Conservation (phyloP, 2,329 filamentous ascomycete genomes). For the Epichloe festucae region DNA sequence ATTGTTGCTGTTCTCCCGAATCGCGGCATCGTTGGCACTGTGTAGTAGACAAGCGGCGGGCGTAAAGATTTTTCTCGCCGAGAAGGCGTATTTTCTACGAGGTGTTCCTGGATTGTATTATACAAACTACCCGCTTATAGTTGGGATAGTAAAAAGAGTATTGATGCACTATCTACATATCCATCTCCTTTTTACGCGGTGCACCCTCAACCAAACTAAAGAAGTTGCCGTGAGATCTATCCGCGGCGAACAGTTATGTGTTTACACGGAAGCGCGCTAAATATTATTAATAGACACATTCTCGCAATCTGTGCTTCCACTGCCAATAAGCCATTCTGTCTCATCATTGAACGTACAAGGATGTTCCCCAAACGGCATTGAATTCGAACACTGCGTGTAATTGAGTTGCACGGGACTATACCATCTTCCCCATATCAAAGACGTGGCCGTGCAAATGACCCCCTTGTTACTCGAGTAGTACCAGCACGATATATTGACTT, state of each 20-base stretch:
- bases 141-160: not conserved
- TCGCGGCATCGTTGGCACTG: not conserved
- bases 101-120: slow-evolving; percentile 1
- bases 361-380: not conserved
- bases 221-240: not conserved
- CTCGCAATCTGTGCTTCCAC: not conserved
- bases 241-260: not conserved
- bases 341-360: not conserved
- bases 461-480: too few relatives aligned
- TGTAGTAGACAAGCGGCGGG: not conserved
- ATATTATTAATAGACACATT: not conserved
- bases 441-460: too few relatives aligned
- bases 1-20: not conserved
- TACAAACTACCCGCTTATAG: not conserved
- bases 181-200: not conserved
- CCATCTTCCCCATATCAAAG: too few relatives aligned
- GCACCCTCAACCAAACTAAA: not conserved
- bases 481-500: not conserved
- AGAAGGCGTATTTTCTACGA: not conserved
- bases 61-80: not conserved
- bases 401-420: not conserved
- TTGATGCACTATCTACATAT: not conserved
- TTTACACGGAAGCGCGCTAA: not conserved
- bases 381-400: not conserved
- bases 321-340: not conserved